Percentiles rank a stretch among this genome's conserved stretches.
Evolutionary conservation across 75 land plant genomes (phyloP).

Genomic region (Selaginella moellendorffii): DNA sequence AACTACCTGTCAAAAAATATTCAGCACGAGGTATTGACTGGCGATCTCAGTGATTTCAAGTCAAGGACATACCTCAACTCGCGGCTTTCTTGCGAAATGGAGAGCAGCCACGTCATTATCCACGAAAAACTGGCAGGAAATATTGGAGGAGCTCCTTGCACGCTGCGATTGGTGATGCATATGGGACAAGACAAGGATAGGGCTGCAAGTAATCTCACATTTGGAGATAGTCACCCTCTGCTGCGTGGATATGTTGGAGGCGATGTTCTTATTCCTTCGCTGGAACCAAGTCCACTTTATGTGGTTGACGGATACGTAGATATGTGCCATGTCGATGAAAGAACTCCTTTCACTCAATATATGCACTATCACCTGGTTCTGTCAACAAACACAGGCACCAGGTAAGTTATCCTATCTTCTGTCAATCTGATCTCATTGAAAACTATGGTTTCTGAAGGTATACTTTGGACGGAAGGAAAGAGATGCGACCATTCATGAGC

Average conservation of each 20-base stretch:
- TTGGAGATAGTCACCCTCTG: slow-evolving; percentile 11
- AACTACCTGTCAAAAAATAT: background rate
- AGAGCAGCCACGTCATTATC: background rate
- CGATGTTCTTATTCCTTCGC: slow-evolving; percentile 12
- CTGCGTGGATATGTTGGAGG: slow-evolving; percentile 36
- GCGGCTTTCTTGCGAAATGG: background rate
- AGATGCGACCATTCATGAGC: slow-evolving; percentile 31
- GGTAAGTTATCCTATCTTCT: no score
- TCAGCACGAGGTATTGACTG: no score
- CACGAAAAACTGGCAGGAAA: slow-evolving; percentile 29
- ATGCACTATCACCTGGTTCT: slow-evolving; percentile 35
- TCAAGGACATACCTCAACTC: no score
- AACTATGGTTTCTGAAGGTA: slow-evolving; percentile 19
- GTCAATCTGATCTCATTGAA: background rate
- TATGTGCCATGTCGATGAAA: slow-evolving; percentile 18
- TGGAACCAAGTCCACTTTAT: slow-evolving; percentile 25
- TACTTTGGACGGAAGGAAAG: slow-evolving; percentile 35
- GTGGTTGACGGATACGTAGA: slow-evolving; percentile 32
- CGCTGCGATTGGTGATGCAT: slow-evolving; percentile 18
- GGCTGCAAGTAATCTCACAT: background rate
- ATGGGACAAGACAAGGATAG: slow-evolving; percentile 11
- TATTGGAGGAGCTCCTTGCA: slow-evolving; percentile 35
- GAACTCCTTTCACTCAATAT: slow-evolving; percentile 41
- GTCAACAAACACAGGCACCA: slow-evolving; percentile 31
- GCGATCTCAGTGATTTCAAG: no score